Conservation (phyloP, 2,329 filamentous ascomycete genomes). For the Colletotrichum lupini region DNA sequence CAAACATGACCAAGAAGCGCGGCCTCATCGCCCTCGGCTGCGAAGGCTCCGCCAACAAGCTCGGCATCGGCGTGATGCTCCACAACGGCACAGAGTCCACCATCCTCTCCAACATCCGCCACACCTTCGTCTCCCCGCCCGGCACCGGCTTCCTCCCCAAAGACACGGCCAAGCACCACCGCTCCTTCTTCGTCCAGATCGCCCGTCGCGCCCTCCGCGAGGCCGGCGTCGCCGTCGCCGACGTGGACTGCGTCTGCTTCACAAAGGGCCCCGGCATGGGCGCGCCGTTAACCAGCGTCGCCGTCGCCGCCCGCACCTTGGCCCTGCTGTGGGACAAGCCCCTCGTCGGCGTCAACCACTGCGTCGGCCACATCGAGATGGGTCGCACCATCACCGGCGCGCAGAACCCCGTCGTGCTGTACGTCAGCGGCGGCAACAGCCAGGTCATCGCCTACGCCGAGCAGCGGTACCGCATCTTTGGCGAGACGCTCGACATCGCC, state of each 20-base stretch:
- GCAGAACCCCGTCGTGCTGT: constrained; percentile 91
- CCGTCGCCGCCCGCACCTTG: constrained; percentile 85
- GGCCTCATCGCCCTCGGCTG: constrained; percentile 66
- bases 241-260: constrained; percentile 94
- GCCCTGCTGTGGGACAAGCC: constrained; percentile 86
- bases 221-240: constrained; percentile 68
- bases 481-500: constrained; percentile 96
- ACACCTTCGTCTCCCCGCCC: constrained; percentile 92
- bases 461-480: constrained; percentile 96
- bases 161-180: constrained; percentile 94
- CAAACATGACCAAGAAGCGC: constrained; percentile 45
- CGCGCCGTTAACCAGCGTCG: constrained; percentile 87
- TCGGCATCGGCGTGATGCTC: constrained; percentile 91
- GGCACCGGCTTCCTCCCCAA: constrained; percentile 96
- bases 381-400: constrained; percentile 92
- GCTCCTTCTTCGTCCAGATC: constrained; percentile 83
- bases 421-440: constrained; percentile 95
- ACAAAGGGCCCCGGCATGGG: constrained; percentile 98
- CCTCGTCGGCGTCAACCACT: constrained; percentile 97
- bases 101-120: constrained; percentile 92
- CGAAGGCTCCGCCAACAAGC: constrained; percentile 98
- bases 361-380: constrained; percentile 99
- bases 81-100: constrained; percentile 71
- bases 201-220: constrained; percentile 81
- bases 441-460: constrained; percentile 98